Conservation (phyloP, 2,329 filamentous ascomycete genomes). For the Talaromyces sp. region DNA sequence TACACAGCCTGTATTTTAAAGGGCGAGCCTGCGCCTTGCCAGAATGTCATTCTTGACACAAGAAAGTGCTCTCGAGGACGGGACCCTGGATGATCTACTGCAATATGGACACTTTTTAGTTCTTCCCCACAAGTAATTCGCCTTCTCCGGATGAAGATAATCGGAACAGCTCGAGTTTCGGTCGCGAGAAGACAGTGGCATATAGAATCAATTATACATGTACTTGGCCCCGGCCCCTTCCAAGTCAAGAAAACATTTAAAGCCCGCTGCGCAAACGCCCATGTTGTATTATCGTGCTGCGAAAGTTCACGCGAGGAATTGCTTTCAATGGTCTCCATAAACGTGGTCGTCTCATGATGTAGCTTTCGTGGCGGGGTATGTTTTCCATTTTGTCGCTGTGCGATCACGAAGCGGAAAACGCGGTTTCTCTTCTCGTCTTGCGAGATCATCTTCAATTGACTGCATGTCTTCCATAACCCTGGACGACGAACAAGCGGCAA, state of each 20-base stretch:
- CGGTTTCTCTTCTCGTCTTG: neutral
- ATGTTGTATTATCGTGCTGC: neutral
- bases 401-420: neutral
- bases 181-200: neutral
- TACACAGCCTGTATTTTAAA: slow-evolving; percentile 9
- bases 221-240: neutral
- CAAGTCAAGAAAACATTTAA: neutral
- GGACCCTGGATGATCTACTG: too few relatives aligned
- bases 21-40: slow-evolving; percentile 13
- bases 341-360: neutral
- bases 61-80: too few relatives aligned
- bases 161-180: neutral
- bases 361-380: neutral
- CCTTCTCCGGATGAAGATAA: neutral
- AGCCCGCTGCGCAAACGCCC: neutral
- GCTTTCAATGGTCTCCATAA: neutral
- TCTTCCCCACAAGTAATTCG: neutral
- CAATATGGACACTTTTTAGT: too few relatives aligned
- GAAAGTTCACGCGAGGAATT: neutral
- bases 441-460: too few relatives aligned
- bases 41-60: slow-evolving; percentile 1
- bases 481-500: too few relatives aligned
- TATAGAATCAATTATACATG: neutral
- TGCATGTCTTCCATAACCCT: too few relatives aligned
- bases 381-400: neutral